Conservation (phyloP, 1,284 basidiomycete species). For the Cryptococcus sp. region DNA sequence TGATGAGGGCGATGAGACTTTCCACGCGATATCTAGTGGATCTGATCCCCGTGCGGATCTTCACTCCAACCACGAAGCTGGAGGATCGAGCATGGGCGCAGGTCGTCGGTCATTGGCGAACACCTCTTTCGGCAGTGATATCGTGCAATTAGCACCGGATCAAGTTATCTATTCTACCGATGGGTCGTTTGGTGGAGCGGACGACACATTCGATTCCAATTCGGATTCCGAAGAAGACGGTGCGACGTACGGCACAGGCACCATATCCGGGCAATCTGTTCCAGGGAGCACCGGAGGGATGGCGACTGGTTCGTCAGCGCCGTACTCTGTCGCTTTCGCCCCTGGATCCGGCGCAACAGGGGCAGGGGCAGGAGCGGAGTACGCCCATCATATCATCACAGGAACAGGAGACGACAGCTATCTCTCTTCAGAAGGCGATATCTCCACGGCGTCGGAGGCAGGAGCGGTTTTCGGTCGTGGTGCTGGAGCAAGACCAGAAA, state of each 20-base stretch:
- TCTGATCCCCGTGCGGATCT: not conserved
- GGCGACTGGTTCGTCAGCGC: not conserved
- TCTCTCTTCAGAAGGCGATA: constrained; percentile 8
- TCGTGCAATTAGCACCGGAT: constrained; percentile 17
- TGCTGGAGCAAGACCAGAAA: not conserved
- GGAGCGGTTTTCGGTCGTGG: constrained; percentile 17
- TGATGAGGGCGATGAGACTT: constrained; percentile 10
- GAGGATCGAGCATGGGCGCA: not conserved
- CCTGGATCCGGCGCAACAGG: too few species aligned
- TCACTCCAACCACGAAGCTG: too few species aligned
- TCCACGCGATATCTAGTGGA: not conserved
- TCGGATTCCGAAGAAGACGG: not conserved
- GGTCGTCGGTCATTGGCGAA: constrained; percentile 39
- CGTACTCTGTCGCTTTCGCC: not conserved
- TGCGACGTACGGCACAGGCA: constrained; percentile 3
- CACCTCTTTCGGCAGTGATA: constrained; percentile 42
- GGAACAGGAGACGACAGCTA: constrained; percentile 1
- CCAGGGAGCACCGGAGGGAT: not conserved
- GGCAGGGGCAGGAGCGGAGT: too few species aligned
- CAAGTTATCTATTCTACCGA: constrained; percentile 18
- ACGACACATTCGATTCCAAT: constrained; percentile 17
- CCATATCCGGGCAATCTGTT: constrained; percentile 4
- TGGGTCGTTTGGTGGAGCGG: constrained; percentile 28
- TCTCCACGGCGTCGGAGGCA: constrained; percentile 18
- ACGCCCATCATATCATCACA: not conserved